A percentile compares a stretch with the other conserved stretches of the same genome.
phyloP scores from a whole-genome alignment of 139 green algal genomes.

The Spirogloea muscicola region DNA sequence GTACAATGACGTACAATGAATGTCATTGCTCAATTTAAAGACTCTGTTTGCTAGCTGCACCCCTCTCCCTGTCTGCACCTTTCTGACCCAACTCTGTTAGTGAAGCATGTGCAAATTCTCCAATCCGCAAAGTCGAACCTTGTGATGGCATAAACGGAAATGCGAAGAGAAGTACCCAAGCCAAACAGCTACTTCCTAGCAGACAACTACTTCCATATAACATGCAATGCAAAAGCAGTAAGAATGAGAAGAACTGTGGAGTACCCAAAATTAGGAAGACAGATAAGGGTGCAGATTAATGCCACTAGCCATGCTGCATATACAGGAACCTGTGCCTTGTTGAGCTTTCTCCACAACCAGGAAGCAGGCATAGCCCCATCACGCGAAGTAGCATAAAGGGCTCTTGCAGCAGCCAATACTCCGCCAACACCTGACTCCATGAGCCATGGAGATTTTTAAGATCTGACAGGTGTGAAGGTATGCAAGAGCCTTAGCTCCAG shows the following conservation, averaged over 20 bases:
- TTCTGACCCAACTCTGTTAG: not conserved
- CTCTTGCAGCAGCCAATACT: constrained; percentile 1
- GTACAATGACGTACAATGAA: too few species aligned
- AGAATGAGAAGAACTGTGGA: not conserved
- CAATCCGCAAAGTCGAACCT: not conserved
- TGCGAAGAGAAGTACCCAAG: not conserved
- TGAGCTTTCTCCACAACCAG: constrained; percentile 6
- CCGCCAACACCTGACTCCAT: not conserved
- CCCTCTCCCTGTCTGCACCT: not conserved
- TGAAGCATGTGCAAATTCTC: not conserved
- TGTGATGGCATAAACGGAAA: not conserved
- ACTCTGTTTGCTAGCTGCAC: not conserved
- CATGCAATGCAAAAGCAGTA: not conserved
- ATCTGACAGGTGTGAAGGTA: not conserved
- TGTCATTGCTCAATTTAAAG: not conserved
- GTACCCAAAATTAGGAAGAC: constrained; percentile 14
- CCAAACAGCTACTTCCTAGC: not conserved
- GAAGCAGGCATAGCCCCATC: constrained; percentile 16
- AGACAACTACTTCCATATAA: not conserved
- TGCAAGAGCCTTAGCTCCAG: not conserved
- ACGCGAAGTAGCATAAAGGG: constrained; percentile 8
- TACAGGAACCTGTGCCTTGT: not conserved
- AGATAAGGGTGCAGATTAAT: not conserved
- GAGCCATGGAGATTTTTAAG: not conserved
- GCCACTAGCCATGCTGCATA: constrained; percentile 19